A percentile compares a stretch with the other conserved stretches of the same genome.
Evolutionary conservation across 441 rosid species (phyloP).

Genomic region (Bruguiera hainesii): DNA sequence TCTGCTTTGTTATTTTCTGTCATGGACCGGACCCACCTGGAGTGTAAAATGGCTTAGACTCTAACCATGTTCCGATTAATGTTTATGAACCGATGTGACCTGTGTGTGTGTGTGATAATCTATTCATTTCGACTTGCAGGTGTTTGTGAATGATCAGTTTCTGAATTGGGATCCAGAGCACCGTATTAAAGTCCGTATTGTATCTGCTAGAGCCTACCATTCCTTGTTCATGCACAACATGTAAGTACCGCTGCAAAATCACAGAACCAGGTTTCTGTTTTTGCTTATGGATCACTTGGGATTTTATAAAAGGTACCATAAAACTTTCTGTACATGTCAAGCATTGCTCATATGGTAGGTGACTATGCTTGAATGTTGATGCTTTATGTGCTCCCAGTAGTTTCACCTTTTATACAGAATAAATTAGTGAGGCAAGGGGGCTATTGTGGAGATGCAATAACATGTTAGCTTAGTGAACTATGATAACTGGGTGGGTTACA

Average conservation of each 20-base stretch:
- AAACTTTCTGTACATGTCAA: neutral
- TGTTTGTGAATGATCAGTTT: conserved; percentile 79
- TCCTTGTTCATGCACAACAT: conserved; percentile 93
- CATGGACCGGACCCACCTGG: no score
- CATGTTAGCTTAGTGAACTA: conserved; percentile 26
- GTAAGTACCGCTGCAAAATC: conserved; percentile 42
- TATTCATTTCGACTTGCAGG: conserved; percentile 33
- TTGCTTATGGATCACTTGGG: neutral
- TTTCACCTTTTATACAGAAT: neutral
- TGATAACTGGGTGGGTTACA: conserved; percentile 50
- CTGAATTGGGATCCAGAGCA: conserved; percentile 79
- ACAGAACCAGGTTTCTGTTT: neutral
- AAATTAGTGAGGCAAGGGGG: neutral
- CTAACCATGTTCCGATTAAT: no score
- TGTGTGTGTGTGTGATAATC: neutral
- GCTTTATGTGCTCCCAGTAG: conserved; percentile 10
- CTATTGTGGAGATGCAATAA: conserved; percentile 21
- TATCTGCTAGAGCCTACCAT: conserved; percentile 92
- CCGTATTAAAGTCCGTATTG: conserved; percentile 85
- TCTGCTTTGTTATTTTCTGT: no score
- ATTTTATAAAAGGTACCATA: neutral
- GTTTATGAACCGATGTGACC: neutral
- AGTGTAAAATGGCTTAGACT: no score
- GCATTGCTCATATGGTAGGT: neutral
- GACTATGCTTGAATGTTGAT: no score